Percentiles rank a stretch among this genome's conserved stretches.
Evolutionary conservation across 2,329 filamentous ascomycete genomes (phyloP).

Genomic region (Biscogniauxia sp.): DNA sequence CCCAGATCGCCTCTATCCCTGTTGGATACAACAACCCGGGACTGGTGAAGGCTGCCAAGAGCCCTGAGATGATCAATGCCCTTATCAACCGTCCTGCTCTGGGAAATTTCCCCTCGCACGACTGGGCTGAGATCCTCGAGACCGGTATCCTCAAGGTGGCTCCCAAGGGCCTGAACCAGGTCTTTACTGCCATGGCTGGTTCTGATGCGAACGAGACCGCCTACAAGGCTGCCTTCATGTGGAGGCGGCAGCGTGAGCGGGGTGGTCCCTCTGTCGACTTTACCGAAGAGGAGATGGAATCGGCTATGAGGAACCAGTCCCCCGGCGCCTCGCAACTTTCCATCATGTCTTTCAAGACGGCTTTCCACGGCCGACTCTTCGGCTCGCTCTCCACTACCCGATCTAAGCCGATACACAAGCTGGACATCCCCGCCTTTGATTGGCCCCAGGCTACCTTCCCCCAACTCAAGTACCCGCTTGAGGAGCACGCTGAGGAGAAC

Average conservation of each 20-base stretch:
- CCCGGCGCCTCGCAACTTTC: conserved; percentile 77
- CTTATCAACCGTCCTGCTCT: conserved; percentile 87
- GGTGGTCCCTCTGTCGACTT: conserved; percentile 77
- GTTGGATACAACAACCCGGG: conserved; percentile 89
- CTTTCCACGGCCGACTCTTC: conserved; percentile 88
- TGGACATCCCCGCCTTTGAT: conserved; percentile 92
- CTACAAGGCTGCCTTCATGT: conserved; percentile 96
- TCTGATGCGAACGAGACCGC: conserved; percentile 93
- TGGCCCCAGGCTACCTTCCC: conserved; percentile 93
- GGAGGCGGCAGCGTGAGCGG: conserved; percentile 76
- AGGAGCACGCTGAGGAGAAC: conserved; percentile 77
- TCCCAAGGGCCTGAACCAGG: conserved; percentile 79
- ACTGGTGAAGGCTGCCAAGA: conserved; percentile 67
- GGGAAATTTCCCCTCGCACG: conserved; percentile 84
- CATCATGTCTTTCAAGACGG: conserved; percentile 84
- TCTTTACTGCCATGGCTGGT: conserved; percentile 86
- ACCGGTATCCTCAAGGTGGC: conserved; percentile 79
- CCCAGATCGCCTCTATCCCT: conserved; percentile 90
- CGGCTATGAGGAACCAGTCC: conserved; percentile 74
- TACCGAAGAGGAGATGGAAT: conserved; percentile 70
- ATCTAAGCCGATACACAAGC: conserved; percentile 91
- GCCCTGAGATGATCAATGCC: conserved; percentile 74
- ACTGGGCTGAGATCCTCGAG: conserved; percentile 79
- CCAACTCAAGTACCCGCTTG: conserved; percentile 79
- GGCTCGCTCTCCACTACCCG: conserved; percentile 84